Base-by-base conservation (phyloP, 805 yeast species). In the Lachancea quebecensis region DNA sequence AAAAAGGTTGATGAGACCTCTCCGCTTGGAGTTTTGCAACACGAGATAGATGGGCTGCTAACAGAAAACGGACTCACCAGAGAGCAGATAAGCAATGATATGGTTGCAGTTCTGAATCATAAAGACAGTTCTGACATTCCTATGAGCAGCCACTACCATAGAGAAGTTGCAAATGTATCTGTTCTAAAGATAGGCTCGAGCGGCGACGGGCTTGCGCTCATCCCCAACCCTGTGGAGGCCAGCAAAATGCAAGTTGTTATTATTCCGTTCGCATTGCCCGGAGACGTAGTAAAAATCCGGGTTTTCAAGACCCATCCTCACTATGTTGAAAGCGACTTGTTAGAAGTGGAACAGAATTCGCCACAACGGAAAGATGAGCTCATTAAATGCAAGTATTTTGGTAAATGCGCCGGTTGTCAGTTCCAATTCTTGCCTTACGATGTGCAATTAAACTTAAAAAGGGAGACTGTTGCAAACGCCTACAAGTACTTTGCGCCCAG, bases 351-450 rank as follows among this genome's bases (percentile, higher is more conserved):
- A 2, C 45, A 66, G 49, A 55, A 69, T 1, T 72, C 83, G 50
- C 3, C 60, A 53, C 38, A 67, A 77, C 57, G 86, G 51, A 65
- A 77, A 39, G 72, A 86, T 49, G 82, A 85, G 54, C 60, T 69
- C 5, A 71, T 85, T 42, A 78, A 83, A 46, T 75, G 75, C 52
- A 73, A 77, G 51, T 93, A 93, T 67, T 93, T 91, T 67, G 95
- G 95, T 11, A 78, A 79, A 51, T 90, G 97, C 63, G 86, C 95
- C 1, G 98, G 98, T 2, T 90, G 98, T 64, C 98, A 93, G 67
- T 88, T 81, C 60, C 98, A 93, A 62, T 79, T 79, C 62, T 68
- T 89, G 30, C 71, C 76, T 2, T 93, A 93, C 61, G 73, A 73
- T 1, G 72, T 80, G 35, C 98, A 91, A 66, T 70, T 93, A 43